Evolutionary conservation across 139 green algal genomes (phyloP), one percentile per base, ranked within the genome.

Genomic region (Asterochloris sp.): DNA sequence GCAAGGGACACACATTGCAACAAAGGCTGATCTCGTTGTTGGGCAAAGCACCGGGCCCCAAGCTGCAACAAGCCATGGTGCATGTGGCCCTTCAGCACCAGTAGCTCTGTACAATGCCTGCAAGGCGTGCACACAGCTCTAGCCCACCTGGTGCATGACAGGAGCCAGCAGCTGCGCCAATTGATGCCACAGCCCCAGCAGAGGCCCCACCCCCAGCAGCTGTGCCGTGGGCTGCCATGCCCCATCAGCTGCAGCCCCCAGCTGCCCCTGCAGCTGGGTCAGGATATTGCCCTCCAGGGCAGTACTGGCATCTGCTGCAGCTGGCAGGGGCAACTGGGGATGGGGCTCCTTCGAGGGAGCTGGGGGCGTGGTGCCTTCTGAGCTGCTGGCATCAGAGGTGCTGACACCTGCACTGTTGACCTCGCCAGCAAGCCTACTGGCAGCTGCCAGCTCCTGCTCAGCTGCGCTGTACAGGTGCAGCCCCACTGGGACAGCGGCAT

Each of bases 141-240:
- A 26, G 15, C 21, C 63, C 28, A 84, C 83, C 66, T 60, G 61
- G 29, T 87, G 83, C 0, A 82, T 73, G 74, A 94, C 78, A n/a
- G 89, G 89, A 0, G 88, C 89, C 11, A 93, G 73, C 14, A 91
- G 19, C 6, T 82, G 13, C 2, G 83, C 87, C 9, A 94, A 62
- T 2, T 81, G 26, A 0, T 82, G 82, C 89, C 89, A 93, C 0
- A 60, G 38, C 24, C 78, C 76, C 38, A 85, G 86, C 64, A 92
- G 69, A 2, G 82, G 82, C 1, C 88, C 88, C 11, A 77, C 62
- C 0, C 86, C 84, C 24, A 75, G 38, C 66, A 89, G 71, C 0
- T 83, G 47, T 14, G 80, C 68, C 21, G 28, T 16, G 0, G n/a
- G 38, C 23, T 86, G 79, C 81, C 76, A 85, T 2, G 86, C 83